Evolutionary conservation across 768 basidiomycete species (phyloP).

Genomic region (Rhodosporidiobolus sp.): DNA sequence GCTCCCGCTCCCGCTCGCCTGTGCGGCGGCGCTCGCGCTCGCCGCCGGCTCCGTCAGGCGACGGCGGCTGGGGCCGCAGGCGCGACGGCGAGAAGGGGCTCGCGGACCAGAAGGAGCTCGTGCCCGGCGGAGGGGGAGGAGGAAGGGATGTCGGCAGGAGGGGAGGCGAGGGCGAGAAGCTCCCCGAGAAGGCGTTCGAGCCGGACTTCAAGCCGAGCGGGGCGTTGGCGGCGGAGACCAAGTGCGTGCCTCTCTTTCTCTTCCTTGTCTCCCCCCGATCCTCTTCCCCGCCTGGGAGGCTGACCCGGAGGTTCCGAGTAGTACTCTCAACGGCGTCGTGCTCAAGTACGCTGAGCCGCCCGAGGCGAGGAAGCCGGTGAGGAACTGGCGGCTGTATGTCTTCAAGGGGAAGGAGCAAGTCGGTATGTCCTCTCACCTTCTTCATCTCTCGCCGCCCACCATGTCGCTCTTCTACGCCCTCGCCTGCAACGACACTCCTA

Average conservation of each 20-base stretch:
- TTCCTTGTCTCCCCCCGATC: neutral
- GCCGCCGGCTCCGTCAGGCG: neutral
- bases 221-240: conserved; percentile 90
- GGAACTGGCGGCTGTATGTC: conserved; percentile 92
- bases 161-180: no score
- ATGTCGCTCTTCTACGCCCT: neutral
- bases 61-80: conserved; percentile 17
- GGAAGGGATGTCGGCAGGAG: conserved; percentile 8
- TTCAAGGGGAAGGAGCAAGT: conserved; percentile 93
- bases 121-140: neutral
- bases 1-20: conserved; percentile 6
- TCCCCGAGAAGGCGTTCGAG: conserved; percentile 59
- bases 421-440: conserved; percentile 58
- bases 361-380: conserved; percentile 84
- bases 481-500: no score
- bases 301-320: no score
- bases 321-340: conserved; percentile 54
- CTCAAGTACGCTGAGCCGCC: conserved; percentile 98
- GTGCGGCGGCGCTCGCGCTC: neutral
- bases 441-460: neutral
- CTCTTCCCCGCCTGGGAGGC: neutral
- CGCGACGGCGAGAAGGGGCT: conserved; percentile 6
- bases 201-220: conserved; percentile 89
- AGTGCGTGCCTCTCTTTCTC: conserved; percentile 47
- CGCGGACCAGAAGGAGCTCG: conserved; percentile 16